phyloP scores from a whole-genome alignment of 768 basidiomycete species.

The Termitomyces sp. region DNA sequence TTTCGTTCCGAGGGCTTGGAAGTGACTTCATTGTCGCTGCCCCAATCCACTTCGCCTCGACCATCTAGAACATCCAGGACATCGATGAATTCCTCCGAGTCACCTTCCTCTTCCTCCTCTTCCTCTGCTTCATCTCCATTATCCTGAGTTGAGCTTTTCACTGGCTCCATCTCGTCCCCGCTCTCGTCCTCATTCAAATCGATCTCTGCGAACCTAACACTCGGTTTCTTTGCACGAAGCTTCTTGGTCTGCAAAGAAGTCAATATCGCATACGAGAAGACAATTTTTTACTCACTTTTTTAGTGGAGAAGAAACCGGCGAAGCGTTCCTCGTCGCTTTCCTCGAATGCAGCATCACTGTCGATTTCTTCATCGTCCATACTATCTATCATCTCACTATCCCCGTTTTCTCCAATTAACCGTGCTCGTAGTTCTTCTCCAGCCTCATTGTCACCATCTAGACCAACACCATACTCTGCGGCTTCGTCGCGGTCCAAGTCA shows the following conservation, averaged over 20 bases:
- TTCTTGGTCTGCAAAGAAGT: slow-evolving; percentile 17
- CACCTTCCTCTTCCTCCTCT: slow-evolving; percentile 40
- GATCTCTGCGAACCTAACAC: slow-evolving; percentile 47
- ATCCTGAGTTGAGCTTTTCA: slow-evolving; percentile 31
- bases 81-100: slow-evolving; percentile 55
- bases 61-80: slow-evolving; percentile 64
- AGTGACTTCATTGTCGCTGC: slow-evolving; percentile 29
- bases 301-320: slow-evolving; percentile 50
- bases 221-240: slow-evolving; percentile 19
- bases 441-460: slow-evolving; percentile 38
- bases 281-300: slow-evolving; percentile 27
- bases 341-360: slow-evolving; percentile 80
- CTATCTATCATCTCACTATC: slow-evolving; percentile 53
- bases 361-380: slow-evolving; percentile 81
- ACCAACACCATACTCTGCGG: slow-evolving; percentile 30
- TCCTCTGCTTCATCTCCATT: slow-evolving; percentile 33
- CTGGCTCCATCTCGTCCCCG: slow-evolving; percentile 14
- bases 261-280: neutral
- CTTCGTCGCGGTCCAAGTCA: slow-evolving; percentile 54
- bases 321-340: slow-evolving; percentile 78
- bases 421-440: slow-evolving; percentile 31
- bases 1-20: neutral
- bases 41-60: slow-evolving; percentile 40
- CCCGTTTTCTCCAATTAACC: slow-evolving; percentile 46
- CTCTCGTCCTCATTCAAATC: slow-evolving; percentile 60